Evolutionary conservation across 306 rosid species (phyloP), one percentile per base, ranked within the genome.

Genomic region (Pyrus pyrifolia): DNA sequence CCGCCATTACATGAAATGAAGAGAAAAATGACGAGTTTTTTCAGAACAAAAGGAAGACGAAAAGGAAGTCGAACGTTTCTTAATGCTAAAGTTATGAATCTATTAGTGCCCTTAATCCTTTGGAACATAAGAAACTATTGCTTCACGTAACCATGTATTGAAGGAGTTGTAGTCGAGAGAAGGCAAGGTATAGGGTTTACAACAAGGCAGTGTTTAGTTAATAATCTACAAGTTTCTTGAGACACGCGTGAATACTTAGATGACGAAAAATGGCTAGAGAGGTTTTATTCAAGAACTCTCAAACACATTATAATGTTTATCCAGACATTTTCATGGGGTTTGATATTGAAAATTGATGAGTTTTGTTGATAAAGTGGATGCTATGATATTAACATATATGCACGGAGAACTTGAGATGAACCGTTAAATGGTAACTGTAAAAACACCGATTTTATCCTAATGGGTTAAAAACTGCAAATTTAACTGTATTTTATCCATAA

Each of bases 221-320:
- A 60, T 60, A 25, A 60, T 25, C 13, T 25, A 60, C 0, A 0
- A 45, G 5, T 10, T 1, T 46, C 52, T 1, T 46, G 18, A 4
- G 19, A 14, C 2, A 6, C 52, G 12, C 1, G 6, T 19, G 12
- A 3, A 9, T 85, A 7, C 21, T 19, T 17, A 75, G 42, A 84
- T 78, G 74, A 71, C 44, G 66, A 71, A 78, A 33, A 64, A 76
- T 73, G 71, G 85, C 42, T 71, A 74, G 66, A 79, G 29, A 83
- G 83, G 67, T 46, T 78, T 82, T 80, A 85, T 86, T 82, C 75
- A 80, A 42, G 67, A 81, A 80, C 81, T 83, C 72, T 82, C 83
- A 74, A 62, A 80, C 81, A 79, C 12, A 8, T 3, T 78, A 74
- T 86, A 82, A 85, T 52, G 65, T 63, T 70, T 63, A 25, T 69